Base-by-base conservation (phyloP, 257 asterid genomes). In the Capsicum baccatum region DNA sequence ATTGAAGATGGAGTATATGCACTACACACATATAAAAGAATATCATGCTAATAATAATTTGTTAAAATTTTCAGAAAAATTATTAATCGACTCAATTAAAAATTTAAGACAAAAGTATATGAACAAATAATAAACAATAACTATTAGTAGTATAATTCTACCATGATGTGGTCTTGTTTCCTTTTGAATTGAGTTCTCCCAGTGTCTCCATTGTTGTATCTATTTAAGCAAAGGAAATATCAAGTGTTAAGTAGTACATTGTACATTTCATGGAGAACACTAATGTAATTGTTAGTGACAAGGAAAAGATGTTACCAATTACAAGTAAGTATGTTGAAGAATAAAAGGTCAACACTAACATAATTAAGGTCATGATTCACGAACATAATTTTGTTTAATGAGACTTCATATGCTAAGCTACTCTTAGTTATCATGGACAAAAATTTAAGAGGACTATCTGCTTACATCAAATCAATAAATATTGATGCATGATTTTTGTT, bases 171-270 rank as follows among this genome's bases (percentile, higher is more conserved):
- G 89, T 85, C 39, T 71, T 62, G 87, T 19, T 57, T 90, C 93
- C 39, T 48, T 85, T 85, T 76, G 88, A 85, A 92, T 88, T 42
- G 92, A 86, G 50, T 47, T 89, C 88, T 96, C 99, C 97, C 97
- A 96, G 21, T 90, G 91, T 59, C 89, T 85, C 99, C 99, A 96
- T 86, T 92, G 90, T 2, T 89, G 86, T 71, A 94, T 94, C 99
- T 94, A 86, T 62, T 62, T 59, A n/a, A n/a, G 26, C 19, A 16
- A 9, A 8, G 60, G 26, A 74, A 12, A 17, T 7, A 8, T 50
- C 8, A 81, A 47, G 39, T 6, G 2, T 64, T 64, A 26, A 62
- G 3, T 19, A 33, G 16, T 37, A 14, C 60, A 80, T 58, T 16
- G 14, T 19, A 79, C 21, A 58, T 17, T 55, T 37, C 5, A 4